phyloP scores from a whole-genome alignment of 352 stramenopile species.

The Pythium aphanidermatum region DNA sequence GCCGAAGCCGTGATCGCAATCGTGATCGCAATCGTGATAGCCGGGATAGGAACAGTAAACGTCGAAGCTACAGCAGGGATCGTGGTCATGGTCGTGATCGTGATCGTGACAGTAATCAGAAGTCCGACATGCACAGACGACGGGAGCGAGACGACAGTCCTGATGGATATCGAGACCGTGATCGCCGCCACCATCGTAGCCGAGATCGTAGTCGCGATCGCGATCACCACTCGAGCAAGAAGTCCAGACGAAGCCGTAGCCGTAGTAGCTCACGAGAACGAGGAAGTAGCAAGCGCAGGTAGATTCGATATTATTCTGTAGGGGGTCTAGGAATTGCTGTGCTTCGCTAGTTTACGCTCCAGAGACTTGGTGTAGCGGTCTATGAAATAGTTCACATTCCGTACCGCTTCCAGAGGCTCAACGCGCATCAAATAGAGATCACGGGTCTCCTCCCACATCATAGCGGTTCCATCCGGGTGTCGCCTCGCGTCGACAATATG shows the following conservation, averaged over 20 bases:
- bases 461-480: slow-evolving; percentile 16
- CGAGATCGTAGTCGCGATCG: neutral
- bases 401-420: slow-evolving; percentile 59
- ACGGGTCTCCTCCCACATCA: slow-evolving; percentile 32
- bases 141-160: slow-evolving; percentile 4
- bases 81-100: slow-evolving; percentile 1
- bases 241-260: slow-evolving; percentile 17
- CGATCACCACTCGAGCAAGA: slow-evolving; percentile 9
- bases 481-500: slow-evolving; percentile 66
- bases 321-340: too few relatives aligned
- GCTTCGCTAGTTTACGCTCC: slow-evolving; percentile 2
- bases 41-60: slow-evolving; percentile 2
- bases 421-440: slow-evolving; percentile 57
- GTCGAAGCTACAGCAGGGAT: neutral
- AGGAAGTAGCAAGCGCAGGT: slow-evolving; percentile 6
- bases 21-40: neutral
- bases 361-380: slow-evolving; percentile 31
- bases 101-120: slow-evolving; percentile 1
- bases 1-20: slow-evolving; percentile 9
- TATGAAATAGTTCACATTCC: slow-evolving; percentile 45
- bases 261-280: slow-evolving; percentile 9
- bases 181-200: slow-evolving; percentile 7
- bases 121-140: slow-evolving; percentile 1
- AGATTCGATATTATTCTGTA: too few relatives aligned
- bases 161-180: slow-evolving; percentile 1